phyloP scores from a whole-genome alignment of 306 rosid species.

The Benincasa hispida region DNA sequence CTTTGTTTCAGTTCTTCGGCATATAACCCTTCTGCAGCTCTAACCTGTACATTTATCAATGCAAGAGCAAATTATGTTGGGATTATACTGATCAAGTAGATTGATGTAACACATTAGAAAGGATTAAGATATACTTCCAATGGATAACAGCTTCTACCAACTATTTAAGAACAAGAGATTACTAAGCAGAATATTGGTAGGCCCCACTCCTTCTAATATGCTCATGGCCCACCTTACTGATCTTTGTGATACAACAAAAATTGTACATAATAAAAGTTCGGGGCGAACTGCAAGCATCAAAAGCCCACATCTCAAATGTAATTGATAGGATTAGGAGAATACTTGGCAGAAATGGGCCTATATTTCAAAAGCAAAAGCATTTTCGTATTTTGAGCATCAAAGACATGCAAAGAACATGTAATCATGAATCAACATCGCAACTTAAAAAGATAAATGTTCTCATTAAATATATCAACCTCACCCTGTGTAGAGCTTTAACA shows the following conservation, averaged over 20 bases:
- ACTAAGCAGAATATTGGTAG: background rate
- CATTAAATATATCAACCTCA: slow-evolving; percentile 13
- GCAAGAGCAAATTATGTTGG: background rate
- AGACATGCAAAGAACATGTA: background rate
- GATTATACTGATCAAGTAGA: background rate
- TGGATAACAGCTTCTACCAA: background rate
- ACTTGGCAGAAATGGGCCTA: background rate
- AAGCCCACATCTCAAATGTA: background rate
- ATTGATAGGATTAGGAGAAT: background rate
- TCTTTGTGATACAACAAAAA: background rate
- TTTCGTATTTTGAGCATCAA: background rate
- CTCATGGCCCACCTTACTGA: background rate
- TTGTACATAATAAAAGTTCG: background rate
- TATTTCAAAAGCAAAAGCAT: background rate
- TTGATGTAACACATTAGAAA: background rate
- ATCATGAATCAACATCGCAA: slow-evolving; percentile 1
- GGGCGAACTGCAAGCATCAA: background rate
- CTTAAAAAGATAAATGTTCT: slow-evolving; percentile 1
- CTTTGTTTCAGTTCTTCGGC: slow-evolving; percentile 45
- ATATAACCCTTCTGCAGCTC: slow-evolving; percentile 29
- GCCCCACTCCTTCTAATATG: background rate
- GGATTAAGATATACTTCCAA: background rate
- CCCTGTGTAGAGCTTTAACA: slow-evolving; percentile 48
- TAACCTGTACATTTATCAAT: slow-evolving; percentile 25
- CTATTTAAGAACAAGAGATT: background rate